These are phyloP conservation scores for Blastobotrys petasosporus DNA, from an alignment of 1,139 yeast species.

Conservation along the genomic window DNA sequence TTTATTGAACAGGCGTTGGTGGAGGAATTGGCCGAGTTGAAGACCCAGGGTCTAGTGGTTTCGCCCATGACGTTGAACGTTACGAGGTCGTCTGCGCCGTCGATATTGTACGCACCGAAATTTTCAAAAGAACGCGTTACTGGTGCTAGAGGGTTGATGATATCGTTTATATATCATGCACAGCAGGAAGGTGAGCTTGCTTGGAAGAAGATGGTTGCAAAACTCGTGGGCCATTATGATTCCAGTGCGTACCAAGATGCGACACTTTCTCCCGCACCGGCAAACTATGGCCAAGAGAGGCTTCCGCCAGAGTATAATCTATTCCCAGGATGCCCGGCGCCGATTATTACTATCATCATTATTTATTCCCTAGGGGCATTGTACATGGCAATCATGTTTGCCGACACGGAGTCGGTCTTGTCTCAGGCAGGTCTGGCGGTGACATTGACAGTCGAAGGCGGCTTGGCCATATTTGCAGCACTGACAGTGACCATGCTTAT, in stretches of 20 bases:
- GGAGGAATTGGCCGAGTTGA: slow-evolving; percentile 6
- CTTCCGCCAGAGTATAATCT: slow-evolving; percentile 12
- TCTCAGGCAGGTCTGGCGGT: slow-evolving; percentile 54
- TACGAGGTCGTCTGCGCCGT: slow-evolving; percentile 8
- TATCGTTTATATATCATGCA: slow-evolving; percentile 19
- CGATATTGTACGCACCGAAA: slow-evolving; percentile 5
- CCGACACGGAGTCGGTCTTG: slow-evolving; percentile 50
- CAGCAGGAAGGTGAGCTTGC: slow-evolving; percentile 14
- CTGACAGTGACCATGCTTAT: slow-evolving; percentile 45
- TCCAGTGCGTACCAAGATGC: neutral
- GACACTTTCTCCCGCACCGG: slow-evolving; percentile 5
- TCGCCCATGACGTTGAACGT: slow-evolving; percentile 11
- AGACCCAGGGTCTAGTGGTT: slow-evolving; percentile 2
- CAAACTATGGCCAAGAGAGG: neutral
- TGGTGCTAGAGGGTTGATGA: slow-evolving; percentile 17
- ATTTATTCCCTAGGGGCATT: slow-evolving; percentile 32
- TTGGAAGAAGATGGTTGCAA: slow-evolving; percentile 7
- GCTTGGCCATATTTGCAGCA: slow-evolving; percentile 45
- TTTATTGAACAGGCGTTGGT: slow-evolving; percentile 13
- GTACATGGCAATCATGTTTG: slow-evolving; percentile 43
- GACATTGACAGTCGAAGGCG: slow-evolving; percentile 53
- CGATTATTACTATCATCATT: slow-evolving; percentile 13
- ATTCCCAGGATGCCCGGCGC: slow-evolving; percentile 19
- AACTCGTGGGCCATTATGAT: neutral
- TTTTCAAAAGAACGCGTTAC: neutral